Base-by-base conservation (phyloP, 192 early-diverging fungal genomes). In the Phlyctochytrium bullatum region DNA sequence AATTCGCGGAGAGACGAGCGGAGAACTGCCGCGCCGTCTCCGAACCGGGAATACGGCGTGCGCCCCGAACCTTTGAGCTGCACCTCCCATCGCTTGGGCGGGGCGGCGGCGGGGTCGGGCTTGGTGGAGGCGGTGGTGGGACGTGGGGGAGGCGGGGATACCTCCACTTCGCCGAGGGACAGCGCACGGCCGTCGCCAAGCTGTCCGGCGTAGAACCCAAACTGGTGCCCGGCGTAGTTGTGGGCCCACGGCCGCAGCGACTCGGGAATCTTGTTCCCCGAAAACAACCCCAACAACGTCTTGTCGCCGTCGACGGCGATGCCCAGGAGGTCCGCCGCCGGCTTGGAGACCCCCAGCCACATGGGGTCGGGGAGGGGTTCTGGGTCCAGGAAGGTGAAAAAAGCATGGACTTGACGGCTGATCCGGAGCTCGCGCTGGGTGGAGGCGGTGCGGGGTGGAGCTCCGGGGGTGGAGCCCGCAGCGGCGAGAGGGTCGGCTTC, bases 141-240 rank as follows among this genome's bases (percentile, higher is more conserved):
- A n/a, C n/a, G n/a, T n/a, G n/a, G n/a, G n/a, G n/a, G n/a, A 30
- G 17, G 14, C 20, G 32, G 56, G 2, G 35, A 34, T 25, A 2
- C 56, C 4, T 51, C 40, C 0, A 79, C 59, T 69, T 90, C 85
- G 72, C 87, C 92, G 10, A 97, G 70, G 1, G 89, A 87, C 23
- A 95, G 88, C 0, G 92, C 92, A 33, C 93, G 77, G 1, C 93
- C 93, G 66, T 97, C 94, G 31, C 94, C 94, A 3, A 96, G 76
- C 75, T 93, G 90, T 16, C 78, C 72, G 2, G 78, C 75, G 65
- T 66, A 83, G 16, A 50, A 69, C 24, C 82, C 82, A 75, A 83
- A 83, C 69, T 83, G 82, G 64, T 83, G 82, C 1, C 82, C 82
- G 24, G 68, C 78, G 60, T 83, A 83, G 47, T 65, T 68, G 34